Base-by-base conservation (phyloP, 2,329 filamentous ascomycete species). In the Colletotrichum spaethianum region DNA sequence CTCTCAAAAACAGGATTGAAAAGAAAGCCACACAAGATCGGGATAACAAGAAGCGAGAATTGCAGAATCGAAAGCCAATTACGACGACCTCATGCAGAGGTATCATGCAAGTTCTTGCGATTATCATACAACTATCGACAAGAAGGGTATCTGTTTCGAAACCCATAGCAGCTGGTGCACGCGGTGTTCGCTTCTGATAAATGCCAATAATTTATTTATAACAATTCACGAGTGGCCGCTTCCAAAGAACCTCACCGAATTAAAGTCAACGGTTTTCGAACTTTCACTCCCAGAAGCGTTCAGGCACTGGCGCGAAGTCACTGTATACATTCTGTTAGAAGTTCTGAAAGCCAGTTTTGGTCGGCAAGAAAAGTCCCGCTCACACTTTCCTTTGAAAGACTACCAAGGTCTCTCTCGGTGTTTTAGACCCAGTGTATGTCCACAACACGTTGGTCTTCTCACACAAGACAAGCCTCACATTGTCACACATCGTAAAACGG, bases 201-300 rank as follows among this genome's bases (percentile, higher is more conserved):
- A 77, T 18, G 87, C 87, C 0, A 60, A 80, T 0, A 3, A 6
- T 0, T 67, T 92, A 90, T 92, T 8, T 0, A 56, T 0, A 76
- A n/a, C n/a, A n/a, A n/a, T 89, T 12, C 82, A 89, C 73, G 90
- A 92, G 75, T 91, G 88, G 88, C 89, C 90, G 0, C 78, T 92
- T 0, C 85, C 88, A 0, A 36, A 48, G 0, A 20, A 81, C 0
- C 0, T 56, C 0, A 11, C 72, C 0, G 36, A 81, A 12, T 82
- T 82, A 0, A 85, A 86, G 68, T 80, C 86, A 0, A 82, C 83
- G 0, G 80, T 91, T 0, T 91, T 91, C 62, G 89, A 91, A 73
- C 78, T 91, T 0, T 63, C 74, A 0, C 72, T 83, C 0, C 88
- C 89, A 0, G 6, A 26, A 0, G 40, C 76, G 0, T 86, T 88